Evolutionary conservation across 768 basidiomycete species (phyloP).

Genomic region (Amanita polypyramis): DNA sequence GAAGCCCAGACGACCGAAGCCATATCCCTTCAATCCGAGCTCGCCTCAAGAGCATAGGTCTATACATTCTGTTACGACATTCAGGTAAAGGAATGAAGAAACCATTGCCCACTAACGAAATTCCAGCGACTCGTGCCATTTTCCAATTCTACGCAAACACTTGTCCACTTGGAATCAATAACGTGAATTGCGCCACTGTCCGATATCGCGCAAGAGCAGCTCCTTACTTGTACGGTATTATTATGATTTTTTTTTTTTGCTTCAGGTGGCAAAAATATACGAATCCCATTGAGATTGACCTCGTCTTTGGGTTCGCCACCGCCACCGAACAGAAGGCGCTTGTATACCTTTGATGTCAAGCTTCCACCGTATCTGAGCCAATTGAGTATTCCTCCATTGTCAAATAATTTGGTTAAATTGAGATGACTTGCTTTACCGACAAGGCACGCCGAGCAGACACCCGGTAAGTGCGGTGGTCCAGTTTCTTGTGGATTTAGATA

Average conservation of each 20-base stretch:
- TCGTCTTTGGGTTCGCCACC: constrained; percentile 5
- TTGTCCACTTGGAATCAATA: neutral
- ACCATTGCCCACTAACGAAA: neutral
- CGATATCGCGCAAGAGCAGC: neutral
- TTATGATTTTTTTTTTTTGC: neutral
- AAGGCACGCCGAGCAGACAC: neutral
- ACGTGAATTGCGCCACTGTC: constrained; percentile 4
- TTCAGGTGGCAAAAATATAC: constrained; percentile 5
- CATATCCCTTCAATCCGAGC: neutral
- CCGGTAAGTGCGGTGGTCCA: no score
- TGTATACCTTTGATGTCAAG: neutral
- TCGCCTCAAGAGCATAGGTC: neutral
- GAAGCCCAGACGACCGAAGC: constrained; percentile 4
- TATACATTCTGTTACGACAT: neutral
- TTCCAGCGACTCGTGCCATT: neutral
- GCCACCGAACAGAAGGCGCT: constrained; percentile 1
- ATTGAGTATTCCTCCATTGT: neutral
- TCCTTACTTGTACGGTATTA: neutral
- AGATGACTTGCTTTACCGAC: neutral
- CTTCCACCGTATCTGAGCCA: neutral
- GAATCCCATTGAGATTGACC: constrained; percentile 4
- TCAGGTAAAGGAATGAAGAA: no score
- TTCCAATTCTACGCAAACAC: neutral
- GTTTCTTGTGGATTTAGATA: no score
- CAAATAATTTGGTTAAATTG: neutral